phyloP scores from a whole-genome alignment of 176 grass and related monocot genomes.

The Oryza brachyantha region DNA sequence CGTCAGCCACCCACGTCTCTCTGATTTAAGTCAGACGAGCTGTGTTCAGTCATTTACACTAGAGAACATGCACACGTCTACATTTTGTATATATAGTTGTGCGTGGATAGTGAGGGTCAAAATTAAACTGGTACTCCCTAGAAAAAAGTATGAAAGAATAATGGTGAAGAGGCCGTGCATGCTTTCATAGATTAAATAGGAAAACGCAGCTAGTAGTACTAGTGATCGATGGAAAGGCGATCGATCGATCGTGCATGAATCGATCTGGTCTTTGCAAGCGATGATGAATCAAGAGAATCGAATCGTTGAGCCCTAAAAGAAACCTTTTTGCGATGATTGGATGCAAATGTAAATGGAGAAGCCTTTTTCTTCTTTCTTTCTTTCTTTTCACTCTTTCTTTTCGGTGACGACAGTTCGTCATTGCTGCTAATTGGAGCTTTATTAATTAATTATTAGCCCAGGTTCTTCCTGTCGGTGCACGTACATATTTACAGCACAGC shows the following conservation, averaged over 20 bases:
- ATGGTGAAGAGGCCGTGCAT: neutral
- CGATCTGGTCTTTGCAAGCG: slow-evolving; percentile 16
- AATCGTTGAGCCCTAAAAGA: slow-evolving; percentile 23
- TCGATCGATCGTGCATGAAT: neutral
- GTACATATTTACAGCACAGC: neutral
- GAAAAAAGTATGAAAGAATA: too few species aligned
- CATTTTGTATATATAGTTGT: too few species aligned
- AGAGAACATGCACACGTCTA: too few species aligned
- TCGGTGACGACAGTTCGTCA: neutral
- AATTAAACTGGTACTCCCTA: too few species aligned
- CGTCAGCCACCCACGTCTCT: accelerated
- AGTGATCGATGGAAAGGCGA: neutral
- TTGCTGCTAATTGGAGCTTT: neutral
- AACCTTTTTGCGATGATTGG: slow-evolving; percentile 31
- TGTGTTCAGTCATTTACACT: too few species aligned
- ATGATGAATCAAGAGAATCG: slow-evolving; percentile 51
- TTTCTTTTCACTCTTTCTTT: neutral
- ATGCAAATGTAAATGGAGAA: slow-evolving; percentile 21
- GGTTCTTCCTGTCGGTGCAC: slow-evolving; percentile 46
- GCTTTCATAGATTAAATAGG: neutral
- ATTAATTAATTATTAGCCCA: too few species aligned
- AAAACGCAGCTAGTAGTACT: neutral
- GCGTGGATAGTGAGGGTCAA: too few species aligned
- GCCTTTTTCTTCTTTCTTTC: neutral
- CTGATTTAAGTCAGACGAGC: too few species aligned